A percentile compares a stretch with the other conserved stretches of the same genome.
These are phyloP conservation scores for Coprinopsis marcescibilis DNA, from an alignment of 768 basidiomycete genomes.

Conservation along the genomic window DNA sequence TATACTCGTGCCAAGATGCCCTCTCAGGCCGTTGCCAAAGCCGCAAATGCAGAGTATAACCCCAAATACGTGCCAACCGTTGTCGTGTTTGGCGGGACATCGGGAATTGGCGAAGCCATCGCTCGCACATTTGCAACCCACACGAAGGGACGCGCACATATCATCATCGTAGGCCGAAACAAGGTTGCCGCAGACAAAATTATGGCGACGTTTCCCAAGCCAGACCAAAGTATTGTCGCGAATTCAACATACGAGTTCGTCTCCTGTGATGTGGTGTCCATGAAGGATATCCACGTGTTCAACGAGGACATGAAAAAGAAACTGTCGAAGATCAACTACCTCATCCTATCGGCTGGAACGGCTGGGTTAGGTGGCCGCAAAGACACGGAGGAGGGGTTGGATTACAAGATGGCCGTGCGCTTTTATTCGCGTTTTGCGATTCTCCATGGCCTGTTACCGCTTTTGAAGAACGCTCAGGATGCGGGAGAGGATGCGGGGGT, in stretches of 20 bases:
- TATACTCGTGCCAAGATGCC: no score
- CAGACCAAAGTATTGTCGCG: neutral
- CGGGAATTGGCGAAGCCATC: conserved; percentile 45
- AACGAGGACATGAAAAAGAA: conserved; percentile 23
- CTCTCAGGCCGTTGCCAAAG: no score
- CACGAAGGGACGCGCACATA: conserved; percentile 45
- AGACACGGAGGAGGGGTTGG: conserved; percentile 24
- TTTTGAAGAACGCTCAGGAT: conserved; percentile 36
- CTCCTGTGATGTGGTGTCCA: conserved; percentile 46
- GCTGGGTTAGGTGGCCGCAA: conserved; percentile 27
- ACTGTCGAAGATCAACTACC: conserved; percentile 46
- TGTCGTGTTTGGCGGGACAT: conserved; percentile 40
- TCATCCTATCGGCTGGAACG: conserved; percentile 42
- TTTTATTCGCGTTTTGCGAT: conserved; percentile 16
- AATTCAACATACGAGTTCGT: conserved; percentile 38
- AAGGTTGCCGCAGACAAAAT: conserved; percentile 39
- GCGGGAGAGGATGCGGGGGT: conserved; percentile 45
- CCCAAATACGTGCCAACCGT: conserved; percentile 25
- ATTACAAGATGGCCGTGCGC: conserved; percentile 22
- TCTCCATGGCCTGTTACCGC: conserved; percentile 38
- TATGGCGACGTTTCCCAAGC: conserved; percentile 33
- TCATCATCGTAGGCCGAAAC: conserved; percentile 51
- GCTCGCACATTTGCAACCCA: conserved; percentile 39
- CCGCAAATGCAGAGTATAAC: conserved; percentile 28
- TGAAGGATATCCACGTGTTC: conserved; percentile 41